Conservation (phyloP, 176 grass and related monocot species). For the Guadua angustifolia region DNA sequence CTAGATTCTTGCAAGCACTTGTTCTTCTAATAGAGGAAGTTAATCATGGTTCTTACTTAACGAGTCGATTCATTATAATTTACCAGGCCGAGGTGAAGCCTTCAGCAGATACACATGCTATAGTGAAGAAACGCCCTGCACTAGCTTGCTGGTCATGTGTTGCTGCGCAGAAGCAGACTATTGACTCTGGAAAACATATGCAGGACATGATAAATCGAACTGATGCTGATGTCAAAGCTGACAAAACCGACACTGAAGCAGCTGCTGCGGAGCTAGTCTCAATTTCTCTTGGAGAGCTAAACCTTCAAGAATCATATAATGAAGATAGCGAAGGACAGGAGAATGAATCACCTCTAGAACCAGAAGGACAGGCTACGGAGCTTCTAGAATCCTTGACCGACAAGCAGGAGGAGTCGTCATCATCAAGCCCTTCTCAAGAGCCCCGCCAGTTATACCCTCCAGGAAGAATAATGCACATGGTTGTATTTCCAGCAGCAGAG, state of each 20-base stretch:
- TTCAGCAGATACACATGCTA: slow-evolving; percentile 25
- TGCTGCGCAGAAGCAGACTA: slow-evolving; percentile 27
- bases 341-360: neutral
- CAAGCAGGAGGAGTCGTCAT: slow-evolving; percentile 16
- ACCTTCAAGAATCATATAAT: slow-evolving; percentile 40
- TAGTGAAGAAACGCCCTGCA: slow-evolving; percentile 42
- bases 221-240: slow-evolving; percentile 16
- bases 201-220: slow-evolving; percentile 37
- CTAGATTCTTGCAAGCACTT: slow-evolving; percentile 29
- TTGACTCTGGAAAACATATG: slow-evolving; percentile 25
- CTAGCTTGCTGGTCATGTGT: slow-evolving; percentile 61
- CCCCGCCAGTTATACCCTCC: slow-evolving; percentile 76
- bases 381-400: slow-evolving; percentile 35
- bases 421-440: slow-evolving; percentile 37
- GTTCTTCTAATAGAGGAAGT: slow-evolving; percentile 12
- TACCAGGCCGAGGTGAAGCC: slow-evolving; percentile 44
- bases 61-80: neutral
- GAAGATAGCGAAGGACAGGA: slow-evolving; percentile 30
- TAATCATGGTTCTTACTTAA: neutral
- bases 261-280: slow-evolving; percentile 15
- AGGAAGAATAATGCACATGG: slow-evolving; percentile 94
- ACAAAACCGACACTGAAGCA: neutral
- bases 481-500: slow-evolving; percentile 56
- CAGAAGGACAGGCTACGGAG: slow-evolving; percentile 14
- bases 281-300: slow-evolving; percentile 32